Conservation (phyloP, 2,329 filamentous ascomycete species). For the Aspergillus proliferans region DNA sequence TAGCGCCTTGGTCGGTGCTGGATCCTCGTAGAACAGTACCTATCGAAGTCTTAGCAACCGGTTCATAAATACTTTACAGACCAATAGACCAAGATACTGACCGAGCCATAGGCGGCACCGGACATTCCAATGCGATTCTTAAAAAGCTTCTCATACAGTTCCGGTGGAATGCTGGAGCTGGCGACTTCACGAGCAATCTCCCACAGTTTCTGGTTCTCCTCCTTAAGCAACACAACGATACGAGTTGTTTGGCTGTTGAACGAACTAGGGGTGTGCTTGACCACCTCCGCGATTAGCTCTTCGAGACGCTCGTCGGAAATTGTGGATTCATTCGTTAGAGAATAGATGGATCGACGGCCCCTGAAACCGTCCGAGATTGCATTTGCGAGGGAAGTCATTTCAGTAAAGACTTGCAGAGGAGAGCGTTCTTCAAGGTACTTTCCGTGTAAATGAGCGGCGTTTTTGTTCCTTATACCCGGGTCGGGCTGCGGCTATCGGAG, state of each 20-base stretch:
- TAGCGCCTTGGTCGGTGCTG: background rate
- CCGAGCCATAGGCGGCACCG: conserved; percentile 67
- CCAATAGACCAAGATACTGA: conserved; percentile 38
- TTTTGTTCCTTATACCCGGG: too few relatives aligned
- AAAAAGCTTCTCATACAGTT: conserved; percentile 41
- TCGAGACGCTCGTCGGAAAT: conserved; percentile 28
- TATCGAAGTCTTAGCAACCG: background rate
- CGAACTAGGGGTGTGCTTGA: conserved; percentile 65
- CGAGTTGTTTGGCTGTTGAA: conserved; percentile 87
- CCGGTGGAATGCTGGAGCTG: conserved; percentile 49
- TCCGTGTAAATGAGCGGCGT: too few relatives aligned
- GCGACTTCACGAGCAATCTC: conserved; percentile 50
- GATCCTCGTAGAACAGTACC: background rate
- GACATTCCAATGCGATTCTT: conserved; percentile 52
- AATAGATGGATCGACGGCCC: conserved; percentile 26
- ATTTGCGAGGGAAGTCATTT: background rate
- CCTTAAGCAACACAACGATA: conserved; percentile 68
- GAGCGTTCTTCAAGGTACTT: too few relatives aligned
- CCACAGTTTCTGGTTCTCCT: conserved; percentile 85
- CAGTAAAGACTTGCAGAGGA: background rate
- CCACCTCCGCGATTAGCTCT: conserved; percentile 32
- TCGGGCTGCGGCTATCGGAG: too few relatives aligned
- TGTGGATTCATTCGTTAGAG: conserved; percentile 26
- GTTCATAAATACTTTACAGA: background rate
- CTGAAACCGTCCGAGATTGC: conserved; percentile 10